Evolutionary conservation across 2,329 filamentous ascomycete species (phyloP), one percentile per base, ranked within the genome.

Genomic region (Ophiocordyceps sinensis): DNA sequence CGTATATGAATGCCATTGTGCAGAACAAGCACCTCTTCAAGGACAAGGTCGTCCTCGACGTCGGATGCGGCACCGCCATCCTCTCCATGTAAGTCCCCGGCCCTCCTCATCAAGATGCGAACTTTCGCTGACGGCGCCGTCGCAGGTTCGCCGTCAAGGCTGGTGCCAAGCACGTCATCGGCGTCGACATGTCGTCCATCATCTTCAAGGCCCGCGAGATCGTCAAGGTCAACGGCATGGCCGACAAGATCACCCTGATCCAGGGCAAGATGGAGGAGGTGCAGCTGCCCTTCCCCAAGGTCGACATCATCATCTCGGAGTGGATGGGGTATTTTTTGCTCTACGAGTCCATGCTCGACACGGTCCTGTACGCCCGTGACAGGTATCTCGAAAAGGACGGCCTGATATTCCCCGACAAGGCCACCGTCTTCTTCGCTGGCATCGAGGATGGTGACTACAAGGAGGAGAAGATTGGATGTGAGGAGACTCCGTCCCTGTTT

Each of bases 211-310:
- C 91, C 36, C 80, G 79, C 56, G 85, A 96, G 71, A 98, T 98
- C 50, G 91, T 96, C 58, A 79, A 79, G 60, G 75, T 74, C 52
- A 98, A 98, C 63, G 88, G 89, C 53, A 79, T 98, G 74, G 75
- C 82, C 41, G 83, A 89, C 68, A 94, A 94, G 76, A 95, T 98
- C 62, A 96, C 91, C 41, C 77, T 98, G 45, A 77, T 98, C 49
- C 91, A 96, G 70, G 91, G 91, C 62, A 98, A 98, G 77, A 98
- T 98, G 91, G 91, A 98, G 70, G 91, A 98, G 68, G 87, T 98
- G 37, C 72, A 83, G 57, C 72, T 98, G 47, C 91, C 91, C 17
- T 94, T 83, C 65, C 82, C 86, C 56, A 85, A 96, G 67, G 91
- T 98, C 50, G 91, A 98, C 59, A 98, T 98, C 61, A 98, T 98